These are phyloP conservation scores for Selaginella tamariscina DNA, from an alignment of 75 land plant species.

Conservation along the genomic window DNA sequence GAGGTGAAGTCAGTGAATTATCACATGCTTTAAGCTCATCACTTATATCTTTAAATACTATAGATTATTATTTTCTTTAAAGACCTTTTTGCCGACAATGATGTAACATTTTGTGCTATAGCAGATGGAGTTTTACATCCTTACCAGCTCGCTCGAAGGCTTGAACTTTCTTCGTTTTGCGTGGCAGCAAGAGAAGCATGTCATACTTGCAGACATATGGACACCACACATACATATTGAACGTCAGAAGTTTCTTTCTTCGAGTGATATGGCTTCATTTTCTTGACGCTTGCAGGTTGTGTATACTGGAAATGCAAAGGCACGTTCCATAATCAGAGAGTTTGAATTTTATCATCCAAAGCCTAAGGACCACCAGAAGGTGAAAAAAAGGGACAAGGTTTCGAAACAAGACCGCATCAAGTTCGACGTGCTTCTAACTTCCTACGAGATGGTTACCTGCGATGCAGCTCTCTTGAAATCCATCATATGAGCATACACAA, in stretches of 20 bases:
- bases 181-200: slow-evolving; percentile 86
- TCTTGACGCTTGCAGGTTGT: slow-evolving; percentile 55
- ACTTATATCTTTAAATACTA: too few relatives aligned
- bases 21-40: too few relatives aligned
- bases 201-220: slow-evolving; percentile 98
- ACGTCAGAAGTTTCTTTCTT: slow-evolving; percentile 28
- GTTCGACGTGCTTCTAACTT: slow-evolving; percentile 92
- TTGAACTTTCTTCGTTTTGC: slow-evolving; percentile 86
- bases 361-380: slow-evolving; percentile 43
- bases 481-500: slow-evolving; percentile 87
- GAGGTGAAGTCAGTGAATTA: too few relatives aligned
- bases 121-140: slow-evolving; percentile 67
- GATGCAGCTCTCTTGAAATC: slow-evolving; percentile 58
- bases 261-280: not conserved
- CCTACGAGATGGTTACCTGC: slow-evolving; percentile 92
- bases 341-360: slow-evolving; percentile 75
- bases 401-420: slow-evolving; percentile 77
- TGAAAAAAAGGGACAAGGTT: slow-evolving; percentile 27
- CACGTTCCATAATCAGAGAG: slow-evolving; percentile 67
- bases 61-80: too few relatives aligned
- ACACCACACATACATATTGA: slow-evolving; percentile 96
- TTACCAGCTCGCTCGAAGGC: slow-evolving; percentile 96
- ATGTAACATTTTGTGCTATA: too few relatives aligned
- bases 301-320: slow-evolving; percentile 79
- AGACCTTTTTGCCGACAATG: too few relatives aligned